Conservation (phyloP, 805 yeast genomes). For the Metschnikowia borealis region DNA sequence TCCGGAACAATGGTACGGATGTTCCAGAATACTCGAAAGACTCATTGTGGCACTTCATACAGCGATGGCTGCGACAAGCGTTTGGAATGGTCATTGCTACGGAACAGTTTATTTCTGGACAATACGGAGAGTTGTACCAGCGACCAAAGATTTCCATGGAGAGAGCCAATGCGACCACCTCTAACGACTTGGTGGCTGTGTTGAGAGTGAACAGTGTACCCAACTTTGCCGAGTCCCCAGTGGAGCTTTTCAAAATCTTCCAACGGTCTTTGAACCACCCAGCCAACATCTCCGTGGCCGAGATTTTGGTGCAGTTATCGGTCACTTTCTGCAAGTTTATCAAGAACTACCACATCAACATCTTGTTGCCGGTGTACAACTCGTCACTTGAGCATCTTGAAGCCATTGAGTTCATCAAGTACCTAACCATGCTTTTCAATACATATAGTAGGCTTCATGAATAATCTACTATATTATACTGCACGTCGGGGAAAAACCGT, state of each 20-base stretch:
- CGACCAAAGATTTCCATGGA: constrained; percentile 50
- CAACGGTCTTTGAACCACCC: constrained; percentile 55
- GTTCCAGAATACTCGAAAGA: too few species aligned
- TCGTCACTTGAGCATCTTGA: constrained; percentile 20
- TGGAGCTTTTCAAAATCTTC: constrained; percentile 78
- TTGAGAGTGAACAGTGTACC: constrained; percentile 47
- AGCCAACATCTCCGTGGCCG: constrained; percentile 15
- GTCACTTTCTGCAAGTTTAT: constrained; percentile 65
- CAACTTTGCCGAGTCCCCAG: constrained; percentile 78
- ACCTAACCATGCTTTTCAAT: constrained; percentile 69
- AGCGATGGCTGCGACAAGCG: too few species aligned
- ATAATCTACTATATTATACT: too few species aligned
- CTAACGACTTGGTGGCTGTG: constrained; percentile 24
- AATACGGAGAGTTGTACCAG: constrained; percentile 61
- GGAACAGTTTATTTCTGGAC: constrained; percentile 56
- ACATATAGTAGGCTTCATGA: too few species aligned
- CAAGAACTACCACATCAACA: constrained; percentile 35
- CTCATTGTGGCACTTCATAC: too few species aligned
- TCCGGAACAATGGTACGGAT: too few species aligned
- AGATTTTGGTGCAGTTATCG: constrained; percentile 33
- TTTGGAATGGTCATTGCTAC: too few species aligned
- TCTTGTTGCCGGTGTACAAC: constrained; percentile 30
- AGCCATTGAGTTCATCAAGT: constrained; percentile 58
- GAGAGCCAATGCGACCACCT: constrained; percentile 2
- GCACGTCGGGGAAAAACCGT: constrained; percentile 4